Percentiles rank a stretch among this genome's conserved stretches.
These are phyloP conservation scores for Ceratocystis colombiana DNA, from an alignment of 2,329 filamentous ascomycete species.

Conservation along the genomic window DNA sequence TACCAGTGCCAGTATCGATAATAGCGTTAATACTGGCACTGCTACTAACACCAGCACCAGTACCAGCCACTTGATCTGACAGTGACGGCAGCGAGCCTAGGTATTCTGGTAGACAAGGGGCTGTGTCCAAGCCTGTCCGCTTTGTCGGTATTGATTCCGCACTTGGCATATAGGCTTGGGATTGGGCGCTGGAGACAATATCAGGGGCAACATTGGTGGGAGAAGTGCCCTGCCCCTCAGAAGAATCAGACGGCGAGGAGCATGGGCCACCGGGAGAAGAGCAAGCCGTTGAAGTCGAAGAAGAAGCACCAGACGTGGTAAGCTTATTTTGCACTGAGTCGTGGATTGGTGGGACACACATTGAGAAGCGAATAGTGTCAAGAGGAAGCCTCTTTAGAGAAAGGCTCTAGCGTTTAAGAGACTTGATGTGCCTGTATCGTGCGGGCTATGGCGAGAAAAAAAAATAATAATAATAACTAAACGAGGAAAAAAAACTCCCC, in stretches of 20 bases:
- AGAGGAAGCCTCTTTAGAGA: neutral
- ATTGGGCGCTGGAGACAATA: neutral
- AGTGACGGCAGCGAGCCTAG: neutral
- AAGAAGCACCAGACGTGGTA: neutral
- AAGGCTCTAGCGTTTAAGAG: neutral
- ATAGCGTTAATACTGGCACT: too few species aligned
- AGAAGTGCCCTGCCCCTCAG: neutral
- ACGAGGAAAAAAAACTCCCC: too few species aligned
- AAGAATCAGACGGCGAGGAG: neutral
- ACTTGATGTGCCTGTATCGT: neutral
- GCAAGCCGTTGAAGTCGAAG: neutral
- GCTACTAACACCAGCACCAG: neutral
- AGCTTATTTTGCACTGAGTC: constrained; percentile 17
- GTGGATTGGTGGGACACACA: constrained; percentile 22
- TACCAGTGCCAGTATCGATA: neutral
- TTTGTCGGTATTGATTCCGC: constrained; percentile 5
- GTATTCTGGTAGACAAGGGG: neutral
- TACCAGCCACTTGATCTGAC: neutral
- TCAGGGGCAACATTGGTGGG: neutral
- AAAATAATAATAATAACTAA: too few species aligned
- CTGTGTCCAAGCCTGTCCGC: neutral
- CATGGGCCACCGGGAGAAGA: neutral
- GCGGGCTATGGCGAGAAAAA: neutral
- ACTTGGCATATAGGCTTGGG: neutral
- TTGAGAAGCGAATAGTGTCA: constrained; percentile 9